These are phyloP conservation scores for Kwoniella botswanensis DNA, from an alignment of 768 basidiomycete species.

Conservation along the genomic window DNA sequence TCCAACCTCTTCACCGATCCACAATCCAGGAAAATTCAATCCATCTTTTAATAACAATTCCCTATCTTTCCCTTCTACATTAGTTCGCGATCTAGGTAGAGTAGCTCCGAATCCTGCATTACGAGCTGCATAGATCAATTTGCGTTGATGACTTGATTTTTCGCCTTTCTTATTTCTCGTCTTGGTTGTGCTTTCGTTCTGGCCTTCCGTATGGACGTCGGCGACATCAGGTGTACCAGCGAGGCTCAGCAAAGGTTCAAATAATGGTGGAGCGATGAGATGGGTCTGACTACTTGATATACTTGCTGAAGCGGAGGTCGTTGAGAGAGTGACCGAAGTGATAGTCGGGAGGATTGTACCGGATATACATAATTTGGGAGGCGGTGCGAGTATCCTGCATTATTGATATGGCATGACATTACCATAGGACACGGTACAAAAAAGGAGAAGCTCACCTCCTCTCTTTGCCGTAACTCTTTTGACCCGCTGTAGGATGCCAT, in stretches of 20 bases:
- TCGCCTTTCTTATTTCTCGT: slow-evolving; percentile 1
- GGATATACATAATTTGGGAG: slow-evolving; percentile 89
- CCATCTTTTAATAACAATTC: slow-evolving; percentile 40
- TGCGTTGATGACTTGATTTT: not conserved
- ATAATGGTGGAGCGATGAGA: slow-evolving; percentile 21
- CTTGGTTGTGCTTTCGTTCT: too few species aligned
- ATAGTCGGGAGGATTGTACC: slow-evolving; percentile 63
- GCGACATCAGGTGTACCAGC: not conserved
- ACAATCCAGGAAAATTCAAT: slow-evolving; percentile 51
- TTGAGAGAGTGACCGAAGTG: slow-evolving; percentile 57
- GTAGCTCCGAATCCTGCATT: slow-evolving; percentile 39
- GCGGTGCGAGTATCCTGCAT: slow-evolving; percentile 78
- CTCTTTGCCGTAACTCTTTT: slow-evolving; percentile 95
- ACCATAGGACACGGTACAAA: not conserved
- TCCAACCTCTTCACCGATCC: slow-evolving; percentile 35
- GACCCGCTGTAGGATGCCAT: slow-evolving; percentile 88
- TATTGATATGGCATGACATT: not conserved
- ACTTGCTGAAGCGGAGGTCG: slow-evolving; percentile 64
- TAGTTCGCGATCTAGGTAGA: slow-evolving; percentile 25
- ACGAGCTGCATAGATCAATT: slow-evolving; percentile 27
- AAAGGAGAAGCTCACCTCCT: slow-evolving; percentile 64
- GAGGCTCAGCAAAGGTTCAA: not conserved
- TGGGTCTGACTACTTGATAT: slow-evolving; percentile 59
- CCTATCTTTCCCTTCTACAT: slow-evolving; percentile 32
- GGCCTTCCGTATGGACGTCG: too few species aligned